Evolutionary conservation across 371 early-diverging fungal species (phyloP).

Genomic region (Mortierella sp.): DNA sequence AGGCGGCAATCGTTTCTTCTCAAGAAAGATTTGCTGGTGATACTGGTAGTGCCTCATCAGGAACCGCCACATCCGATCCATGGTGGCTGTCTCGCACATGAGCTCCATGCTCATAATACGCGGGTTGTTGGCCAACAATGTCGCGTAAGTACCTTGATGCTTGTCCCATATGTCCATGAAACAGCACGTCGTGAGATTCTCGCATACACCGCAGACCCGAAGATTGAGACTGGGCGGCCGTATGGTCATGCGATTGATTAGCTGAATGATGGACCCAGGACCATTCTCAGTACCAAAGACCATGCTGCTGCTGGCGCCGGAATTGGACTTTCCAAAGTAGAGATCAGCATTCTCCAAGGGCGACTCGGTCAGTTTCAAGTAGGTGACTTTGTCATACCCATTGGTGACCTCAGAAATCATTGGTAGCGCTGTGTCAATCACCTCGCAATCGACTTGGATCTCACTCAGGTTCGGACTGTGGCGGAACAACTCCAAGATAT

Average conservation of each 20-base stretch:
- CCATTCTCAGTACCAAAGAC: no score
- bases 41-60: conserved; percentile 10
- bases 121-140: conserved; percentile 12
- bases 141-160: background rate
- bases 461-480: conserved; percentile 21
- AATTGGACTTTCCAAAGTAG: background rate
- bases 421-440: conserved; percentile 7
- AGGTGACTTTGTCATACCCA: conserved; percentile 5
- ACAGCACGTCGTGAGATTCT: conserved; percentile 11
- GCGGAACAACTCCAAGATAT: conserved; percentile 1
- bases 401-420: conserved; percentile 10
- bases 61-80: conserved; percentile 22
- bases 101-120: conserved; percentile 10
- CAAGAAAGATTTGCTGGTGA: conserved; percentile 5
- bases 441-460: conserved; percentile 29
- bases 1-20: background rate
- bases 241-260: conserved; percentile 6
- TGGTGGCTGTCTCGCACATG: conserved; percentile 23
- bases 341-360: conserved; percentile 20
- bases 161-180: conserved; percentile 18
- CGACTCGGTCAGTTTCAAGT: conserved; percentile 19
- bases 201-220: conserved; percentile 8
- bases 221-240: background rate
- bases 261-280: conserved; percentile 4
- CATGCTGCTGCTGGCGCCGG: no score